These are phyloP conservation scores for Neonectria neomacrospora DNA, from an alignment of 2,329 filamentous ascomycete genomes.

Conservation along the genomic window DNA sequence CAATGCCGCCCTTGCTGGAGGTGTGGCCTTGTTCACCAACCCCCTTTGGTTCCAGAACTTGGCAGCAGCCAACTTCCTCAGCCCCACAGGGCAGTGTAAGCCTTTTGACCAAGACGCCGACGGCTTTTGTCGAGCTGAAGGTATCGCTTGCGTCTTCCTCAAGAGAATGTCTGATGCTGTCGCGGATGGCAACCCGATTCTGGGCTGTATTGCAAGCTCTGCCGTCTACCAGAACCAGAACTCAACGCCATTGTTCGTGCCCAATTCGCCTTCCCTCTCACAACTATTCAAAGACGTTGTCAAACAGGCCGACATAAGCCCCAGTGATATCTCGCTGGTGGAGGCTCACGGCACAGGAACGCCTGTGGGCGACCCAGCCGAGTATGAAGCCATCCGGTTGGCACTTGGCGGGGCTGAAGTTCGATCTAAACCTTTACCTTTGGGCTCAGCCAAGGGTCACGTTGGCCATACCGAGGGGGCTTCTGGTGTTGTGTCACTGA, in stretches of 20 bases:
- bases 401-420: slow-evolving; percentile 28
- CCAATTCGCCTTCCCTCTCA: slow-evolving; percentile 4
- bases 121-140: slow-evolving; percentile 66
- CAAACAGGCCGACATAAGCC: slow-evolving; percentile 48
- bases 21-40: slow-evolving; percentile 50
- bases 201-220: slow-evolving; percentile 53
- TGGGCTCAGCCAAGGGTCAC: slow-evolving; percentile 43
- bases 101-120: slow-evolving; percentile 53
- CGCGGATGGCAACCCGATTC: slow-evolving; percentile 57
- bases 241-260: slow-evolving; percentile 50
- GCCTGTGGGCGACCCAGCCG: slow-evolving; percentile 62
- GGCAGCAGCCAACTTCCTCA: slow-evolving; percentile 36
- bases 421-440: slow-evolving; percentile 17
- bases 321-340: slow-evolving; percentile 46
- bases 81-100: slow-evolving; percentile 46
- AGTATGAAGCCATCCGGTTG: slow-evolving; percentile 43
- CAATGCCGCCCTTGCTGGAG: slow-evolving; percentile 51
- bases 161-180: slow-evolving; percentile 61
- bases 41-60: slow-evolving; percentile 34
- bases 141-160: slow-evolving; percentile 55
- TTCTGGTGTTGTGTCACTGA: slow-evolving; percentile 58
- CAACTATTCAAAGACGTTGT: slow-evolving; percentile 13
- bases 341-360: slow-evolving; percentile 67
- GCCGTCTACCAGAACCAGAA: slow-evolving; percentile 56
- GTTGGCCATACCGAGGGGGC: slow-evolving; percentile 43